phyloP scores from a whole-genome alignment of 2,329 filamentous ascomycete species.

The Cercospora sp. region DNA sequence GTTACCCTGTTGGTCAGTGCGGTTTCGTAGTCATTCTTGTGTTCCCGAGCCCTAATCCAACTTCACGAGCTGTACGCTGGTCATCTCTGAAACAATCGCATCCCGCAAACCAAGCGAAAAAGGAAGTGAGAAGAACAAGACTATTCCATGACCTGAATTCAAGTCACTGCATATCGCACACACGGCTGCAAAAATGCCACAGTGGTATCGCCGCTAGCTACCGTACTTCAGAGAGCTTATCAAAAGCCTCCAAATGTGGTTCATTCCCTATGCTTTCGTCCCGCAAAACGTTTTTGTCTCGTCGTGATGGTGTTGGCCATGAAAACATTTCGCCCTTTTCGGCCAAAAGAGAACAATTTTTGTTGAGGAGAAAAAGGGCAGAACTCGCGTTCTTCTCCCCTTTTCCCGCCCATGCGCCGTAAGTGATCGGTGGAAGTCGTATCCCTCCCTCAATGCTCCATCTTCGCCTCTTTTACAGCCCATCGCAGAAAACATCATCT shows the following conservation, averaged over 20 bases:
- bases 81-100: too few species aligned
- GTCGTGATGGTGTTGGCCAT: slow-evolving; percentile 1
- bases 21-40: background rate
- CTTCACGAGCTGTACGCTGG: background rate
- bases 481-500: slow-evolving; percentile 19
- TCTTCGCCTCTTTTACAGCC: slow-evolving; percentile 15
- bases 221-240: slow-evolving; percentile 4
- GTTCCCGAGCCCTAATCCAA: background rate
- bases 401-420: slow-evolving; percentile 1
- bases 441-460: background rate
- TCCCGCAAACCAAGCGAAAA: background rate
- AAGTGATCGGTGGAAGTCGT: background rate
- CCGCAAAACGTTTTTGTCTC: slow-evolving; percentile 4
- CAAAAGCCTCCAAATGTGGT: slow-evolving; percentile 10
- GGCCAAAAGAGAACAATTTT: slow-evolving; percentile 1
- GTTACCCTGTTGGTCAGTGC: background rate
- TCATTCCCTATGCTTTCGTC: background rate
- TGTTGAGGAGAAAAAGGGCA: background rate
- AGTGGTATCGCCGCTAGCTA: slow-evolving; percentile 7
- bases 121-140: background rate
- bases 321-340: slow-evolving; percentile 1
- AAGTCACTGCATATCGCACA: slow-evolving; percentile 12
- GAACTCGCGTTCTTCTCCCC: slow-evolving; percentile 6
- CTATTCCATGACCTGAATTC: slow-evolving; percentile 7
- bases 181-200: slow-evolving; percentile 5